These are phyloP conservation scores for Suhomyces wounanorum DNA, from an alignment of 1,139 yeast species.

Conservation along the genomic window DNA sequence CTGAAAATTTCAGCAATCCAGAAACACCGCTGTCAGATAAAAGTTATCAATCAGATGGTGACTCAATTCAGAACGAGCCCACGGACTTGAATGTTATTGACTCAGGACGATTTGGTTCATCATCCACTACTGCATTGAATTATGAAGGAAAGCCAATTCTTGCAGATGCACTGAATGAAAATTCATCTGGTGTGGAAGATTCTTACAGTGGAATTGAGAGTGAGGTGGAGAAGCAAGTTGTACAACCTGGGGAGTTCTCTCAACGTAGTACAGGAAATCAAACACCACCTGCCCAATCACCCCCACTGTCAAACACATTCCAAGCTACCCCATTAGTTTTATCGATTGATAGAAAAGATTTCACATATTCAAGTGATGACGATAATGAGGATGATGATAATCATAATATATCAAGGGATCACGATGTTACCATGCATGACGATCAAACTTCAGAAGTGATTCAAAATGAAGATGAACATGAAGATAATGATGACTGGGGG, in stretches of 20 bases:
- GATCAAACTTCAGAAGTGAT: neutral
- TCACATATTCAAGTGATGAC: constrained; percentile 17
- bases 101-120: constrained; percentile 5
- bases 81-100: constrained; percentile 26
- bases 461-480: constrained; percentile 15
- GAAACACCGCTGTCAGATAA: constrained; percentile 38
- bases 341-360: constrained; percentile 26
- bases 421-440: constrained; percentile 10
- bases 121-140: neutral
- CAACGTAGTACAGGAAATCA: neutral
- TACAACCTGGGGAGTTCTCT: neutral
- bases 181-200: constrained; percentile 4
- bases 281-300: neutral
- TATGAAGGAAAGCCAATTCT: neutral
- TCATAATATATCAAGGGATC: constrained; percentile 20
- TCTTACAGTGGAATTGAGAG: constrained; percentile 4
- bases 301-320: neutral
- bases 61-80: constrained; percentile 42
- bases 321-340: constrained; percentile 25
- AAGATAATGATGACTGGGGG: constrained; percentile 32
- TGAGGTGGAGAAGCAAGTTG: neutral
- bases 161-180: neutral
- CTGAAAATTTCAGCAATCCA: constrained; percentile 16
- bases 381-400: constrained; percentile 24
- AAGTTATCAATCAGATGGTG: constrained; percentile 40